phyloP scores from a whole-genome alignment of 768 basidiomycete genomes.

The Leucosporidium scottii region DNA sequence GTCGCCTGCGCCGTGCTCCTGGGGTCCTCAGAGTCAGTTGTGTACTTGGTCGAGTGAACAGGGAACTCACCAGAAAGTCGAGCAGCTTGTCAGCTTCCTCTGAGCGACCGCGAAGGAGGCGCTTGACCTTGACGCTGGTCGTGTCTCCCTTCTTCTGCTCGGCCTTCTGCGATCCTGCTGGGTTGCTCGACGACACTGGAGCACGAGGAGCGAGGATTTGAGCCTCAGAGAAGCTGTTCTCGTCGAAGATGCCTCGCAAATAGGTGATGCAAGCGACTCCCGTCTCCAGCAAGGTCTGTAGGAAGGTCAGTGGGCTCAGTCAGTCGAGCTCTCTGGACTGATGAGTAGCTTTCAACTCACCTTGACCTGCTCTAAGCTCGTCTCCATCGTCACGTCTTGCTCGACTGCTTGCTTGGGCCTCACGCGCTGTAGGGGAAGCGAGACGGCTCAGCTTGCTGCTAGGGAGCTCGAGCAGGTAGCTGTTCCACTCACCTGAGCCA shows the following conservation, averaged over 20 bases:
- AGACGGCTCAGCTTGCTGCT: neutral
- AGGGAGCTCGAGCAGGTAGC: too few species aligned
- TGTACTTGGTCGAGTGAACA: slow-evolving; percentile 14
- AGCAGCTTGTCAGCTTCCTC: slow-evolving; percentile 74
- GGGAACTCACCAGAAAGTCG: slow-evolving; percentile 61
- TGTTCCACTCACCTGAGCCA: too few species aligned
- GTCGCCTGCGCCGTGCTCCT: slow-evolving; percentile 84
- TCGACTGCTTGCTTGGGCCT: slow-evolving; percentile 9
- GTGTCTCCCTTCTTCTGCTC: slow-evolving; percentile 7
- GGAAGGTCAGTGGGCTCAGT: neutral
- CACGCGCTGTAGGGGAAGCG: slow-evolving; percentile 14
- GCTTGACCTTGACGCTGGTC: slow-evolving; percentile 60
- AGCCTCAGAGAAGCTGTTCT: slow-evolving; percentile 28
- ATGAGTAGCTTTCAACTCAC: neutral
- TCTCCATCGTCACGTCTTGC: slow-evolving; percentile 6
- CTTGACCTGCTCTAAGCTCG: slow-evolving; percentile 15
- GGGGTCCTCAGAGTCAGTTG: neutral
- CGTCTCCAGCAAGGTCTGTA: slow-evolving; percentile 21
- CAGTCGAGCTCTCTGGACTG: neutral
- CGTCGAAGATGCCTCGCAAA: slow-evolving; percentile 33
- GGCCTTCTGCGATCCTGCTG: neutral
- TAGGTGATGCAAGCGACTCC: slow-evolving; percentile 35
- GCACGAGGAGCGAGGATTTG: slow-evolving; percentile 13
- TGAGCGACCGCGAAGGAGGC: slow-evolving; percentile 66
- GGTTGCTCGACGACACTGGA: neutral